Base-by-base conservation (phyloP, 352 stramenopile genomes). In the Pythium inflatum region DNA sequence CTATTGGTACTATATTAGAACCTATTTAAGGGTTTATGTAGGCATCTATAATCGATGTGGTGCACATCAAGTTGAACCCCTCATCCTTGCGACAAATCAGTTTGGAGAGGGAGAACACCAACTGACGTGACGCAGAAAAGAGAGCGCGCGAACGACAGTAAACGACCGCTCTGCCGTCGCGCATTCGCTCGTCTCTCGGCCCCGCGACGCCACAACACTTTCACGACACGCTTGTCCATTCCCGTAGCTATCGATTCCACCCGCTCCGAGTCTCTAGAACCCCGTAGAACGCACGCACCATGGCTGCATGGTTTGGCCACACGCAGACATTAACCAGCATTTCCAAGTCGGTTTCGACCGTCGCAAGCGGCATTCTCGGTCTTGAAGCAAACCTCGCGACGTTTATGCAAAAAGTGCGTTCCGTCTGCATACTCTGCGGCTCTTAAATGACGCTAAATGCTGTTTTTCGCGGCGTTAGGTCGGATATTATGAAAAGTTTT, bases 311-410 rank as follows among this genome's bases (percentile, higher is more conserved):
- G 71, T 93, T 94, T 72, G 88, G 87, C n/a, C 81, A 88, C 66
- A 90, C 83, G 38, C 87, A 94, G 74, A 93, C 87, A 60, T 79
- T 94, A 62, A 89, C 87, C 34, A 91, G 82, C 75, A 92, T 94
- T 71, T 87, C 83, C 81, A 94, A 94, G 79, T 92, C 84, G 61
- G 88, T 94, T 71, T 81, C 87, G 50, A 83, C 78, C 11, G 78
- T 88, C 50, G 80, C 80, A 13, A 79, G 74, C 36, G 85, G 83
- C 63, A 92, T 94, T 51, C 75, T 90, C 28, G 80, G 84, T 12
- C 78, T 94, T 61, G 82, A 94, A 54, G 76, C 87, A 34, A 88
- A 94, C 49, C 71, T 94, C 28, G 79, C 83, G n/a, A 92, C 80
- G 3, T 94, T 94, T 65, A 94, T 94, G 85, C 91, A 92, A 73